Evolutionary conservation across 257 asterid species (phyloP).

Genomic region (Asclepias syriaca): DNA sequence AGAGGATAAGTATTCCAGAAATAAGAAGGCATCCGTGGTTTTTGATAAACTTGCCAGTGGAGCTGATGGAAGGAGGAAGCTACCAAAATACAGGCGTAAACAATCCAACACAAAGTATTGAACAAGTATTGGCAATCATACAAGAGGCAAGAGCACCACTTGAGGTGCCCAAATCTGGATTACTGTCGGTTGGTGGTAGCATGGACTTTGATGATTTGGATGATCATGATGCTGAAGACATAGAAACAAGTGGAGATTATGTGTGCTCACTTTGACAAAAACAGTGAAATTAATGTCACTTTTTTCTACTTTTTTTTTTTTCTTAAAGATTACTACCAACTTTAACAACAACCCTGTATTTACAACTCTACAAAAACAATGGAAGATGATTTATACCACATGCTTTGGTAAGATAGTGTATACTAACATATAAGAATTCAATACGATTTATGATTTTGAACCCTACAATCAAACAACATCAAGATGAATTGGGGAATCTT

Average conservation of each 20-base stretch:
- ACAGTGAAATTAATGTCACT: neutral
- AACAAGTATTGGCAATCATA: constrained; percentile 30
- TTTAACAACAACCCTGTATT: neutral
- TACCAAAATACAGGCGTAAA: constrained; percentile 26
- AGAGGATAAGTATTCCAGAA: constrained; percentile 41
- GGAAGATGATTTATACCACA: neutral
- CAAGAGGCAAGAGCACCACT: constrained; percentile 28
- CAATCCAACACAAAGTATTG: constrained; percentile 36
- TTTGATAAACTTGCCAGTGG: constrained; percentile 35
- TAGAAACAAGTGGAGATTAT: constrained; percentile 34
- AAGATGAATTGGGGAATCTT: neutral
- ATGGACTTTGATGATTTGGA: constrained; percentile 38
- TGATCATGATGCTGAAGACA: constrained; percentile 31
- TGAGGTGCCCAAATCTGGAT: constrained; percentile 7
- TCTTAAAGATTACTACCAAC: neutral
- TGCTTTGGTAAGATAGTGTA: too few relatives aligned
- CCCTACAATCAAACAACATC: constrained; percentile 16
- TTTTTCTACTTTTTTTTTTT: neutral
- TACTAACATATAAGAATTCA: too few relatives aligned
- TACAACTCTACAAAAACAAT: neutral
- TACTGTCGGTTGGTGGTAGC: constrained; percentile 21
- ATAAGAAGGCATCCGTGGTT: constrained; percentile 39
- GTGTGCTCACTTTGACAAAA: constrained; percentile 20
- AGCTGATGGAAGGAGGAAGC: constrained; percentile 38
- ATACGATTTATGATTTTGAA: too few relatives aligned